A percentile compares a stretch with the other conserved stretches of the same genome.
These are phyloP conservation scores for Scenedesmus sp. DNA, from an alignment of 163 green algal species.

Conservation along the genomic window DNA sequence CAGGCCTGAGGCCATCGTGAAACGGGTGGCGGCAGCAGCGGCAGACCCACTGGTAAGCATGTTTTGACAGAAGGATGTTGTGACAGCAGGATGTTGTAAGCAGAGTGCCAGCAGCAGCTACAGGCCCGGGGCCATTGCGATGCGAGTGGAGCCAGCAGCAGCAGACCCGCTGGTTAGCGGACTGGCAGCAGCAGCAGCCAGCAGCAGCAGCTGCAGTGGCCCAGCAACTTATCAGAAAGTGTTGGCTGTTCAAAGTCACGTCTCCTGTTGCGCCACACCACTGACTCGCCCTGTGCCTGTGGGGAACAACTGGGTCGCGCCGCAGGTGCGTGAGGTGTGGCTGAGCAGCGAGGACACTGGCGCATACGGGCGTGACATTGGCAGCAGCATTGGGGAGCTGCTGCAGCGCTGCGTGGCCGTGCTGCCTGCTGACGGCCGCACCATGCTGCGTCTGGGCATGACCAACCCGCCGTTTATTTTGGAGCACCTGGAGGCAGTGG, in stretches of 20 bases:
- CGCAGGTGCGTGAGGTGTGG: constrained; percentile 91
- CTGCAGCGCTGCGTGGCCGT: constrained; percentile 73
- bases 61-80: neutral
- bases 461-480: constrained; percentile 97
- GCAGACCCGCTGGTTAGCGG: neutral
- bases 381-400: constrained; percentile 78
- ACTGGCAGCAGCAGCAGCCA: too few relatives aligned
- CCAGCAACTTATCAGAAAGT: too few relatives aligned
- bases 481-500: constrained; percentile 82
- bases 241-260: too few relatives aligned
- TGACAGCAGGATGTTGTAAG: neutral
- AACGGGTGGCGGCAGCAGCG: constrained; percentile 69
- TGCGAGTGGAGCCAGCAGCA: neutral
- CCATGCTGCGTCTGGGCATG: constrained; percentile 93
- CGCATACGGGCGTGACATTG: constrained; percentile 85
- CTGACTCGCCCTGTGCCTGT: neutral
- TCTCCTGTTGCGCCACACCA: too few relatives aligned
- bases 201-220: too few relatives aligned
- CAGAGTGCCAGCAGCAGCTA: neutral
- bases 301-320: neutral
- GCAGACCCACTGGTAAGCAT: constrained; percentile 75
- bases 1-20: constrained; percentile 72
- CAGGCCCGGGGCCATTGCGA: too few relatives aligned
- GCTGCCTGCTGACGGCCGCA: constrained; percentile 81
- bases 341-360: constrained; percentile 93